Conservation (phyloP, 768 basidiomycete species). For the Mycena chlorophos region DNA sequence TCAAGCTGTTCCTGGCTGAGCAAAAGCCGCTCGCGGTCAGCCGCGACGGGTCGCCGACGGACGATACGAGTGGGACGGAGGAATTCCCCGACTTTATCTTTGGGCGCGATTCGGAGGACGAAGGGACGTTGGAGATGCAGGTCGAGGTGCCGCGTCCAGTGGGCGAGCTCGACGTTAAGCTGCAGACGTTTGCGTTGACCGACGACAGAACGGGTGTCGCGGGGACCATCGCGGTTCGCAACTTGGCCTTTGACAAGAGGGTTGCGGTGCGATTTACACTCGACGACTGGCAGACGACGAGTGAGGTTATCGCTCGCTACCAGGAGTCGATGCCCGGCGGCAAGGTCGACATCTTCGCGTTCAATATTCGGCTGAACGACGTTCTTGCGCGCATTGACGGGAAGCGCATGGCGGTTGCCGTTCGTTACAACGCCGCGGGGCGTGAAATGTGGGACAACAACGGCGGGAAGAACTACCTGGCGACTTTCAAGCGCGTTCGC, state of each 20-base stretch:
- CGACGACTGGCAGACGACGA: conserved; percentile 94
- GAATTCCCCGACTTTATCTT: conserved; percentile 74
- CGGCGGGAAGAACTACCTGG: conserved; percentile 70
- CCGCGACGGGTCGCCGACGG: conserved; percentile 85
- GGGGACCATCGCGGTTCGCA: conserved; percentile 80
- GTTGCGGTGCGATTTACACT: conserved; percentile 89
- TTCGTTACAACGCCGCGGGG: conserved; percentile 70
- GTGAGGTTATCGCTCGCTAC: conserved; percentile 84
- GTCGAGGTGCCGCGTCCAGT: conserved; percentile 66
- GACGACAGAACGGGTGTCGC: conserved; percentile 54
- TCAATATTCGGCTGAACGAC: conserved; percentile 76
- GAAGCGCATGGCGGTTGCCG: conserved; percentile 77
- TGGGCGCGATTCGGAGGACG: conserved; percentile 38
- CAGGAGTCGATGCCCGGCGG: conserved; percentile 44
- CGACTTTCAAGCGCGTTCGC: conserved; percentile 55
- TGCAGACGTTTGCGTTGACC: conserved; percentile 58
- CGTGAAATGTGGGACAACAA: conserved; percentile 95
- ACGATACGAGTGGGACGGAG: conserved; percentile 78
- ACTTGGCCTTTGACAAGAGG: conserved; percentile 85
- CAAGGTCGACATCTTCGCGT: conserved; percentile 72
- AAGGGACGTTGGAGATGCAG: conserved; percentile 52
- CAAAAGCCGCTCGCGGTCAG: conserved; percentile 95
- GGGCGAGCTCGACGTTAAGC: conserved; percentile 39
- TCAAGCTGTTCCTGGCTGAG: conserved; percentile 91
- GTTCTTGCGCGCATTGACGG: conserved; percentile 75